Percentiles rank a stretch among this genome's conserved stretches.
Conservation (phyloP, 2,329 filamentous ascomycete species). For the Talaromyces verruculosus region DNA sequence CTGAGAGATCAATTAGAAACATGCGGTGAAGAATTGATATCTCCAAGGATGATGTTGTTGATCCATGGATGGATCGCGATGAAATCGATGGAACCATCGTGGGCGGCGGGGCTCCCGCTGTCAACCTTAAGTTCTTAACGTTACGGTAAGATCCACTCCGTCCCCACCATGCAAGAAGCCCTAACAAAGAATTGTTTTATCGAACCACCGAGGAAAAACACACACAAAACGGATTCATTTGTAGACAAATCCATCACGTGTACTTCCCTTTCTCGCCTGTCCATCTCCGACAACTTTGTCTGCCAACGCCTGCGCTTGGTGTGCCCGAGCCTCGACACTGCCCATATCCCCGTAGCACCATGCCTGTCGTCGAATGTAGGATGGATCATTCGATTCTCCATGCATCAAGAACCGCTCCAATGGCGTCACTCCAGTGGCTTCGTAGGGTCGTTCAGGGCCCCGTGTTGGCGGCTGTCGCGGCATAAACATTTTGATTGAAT, state of each 20-base stretch:
- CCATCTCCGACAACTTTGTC: conserved; percentile 7
- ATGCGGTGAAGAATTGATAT: background rate
- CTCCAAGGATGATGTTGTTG: background rate
- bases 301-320: conserved; percentile 22
- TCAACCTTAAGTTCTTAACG: background rate
- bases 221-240: background rate
- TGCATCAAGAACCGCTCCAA: conserved; percentile 30
- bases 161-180: background rate
- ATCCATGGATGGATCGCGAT: background rate
- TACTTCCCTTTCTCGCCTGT: conserved; percentile 7
- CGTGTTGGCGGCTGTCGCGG: conserved; percentile 12
- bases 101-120: background rate
- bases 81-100: background rate
- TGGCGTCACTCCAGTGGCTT: conserved; percentile 23
- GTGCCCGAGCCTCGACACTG: conserved; percentile 22
- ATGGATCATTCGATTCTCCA: conserved; percentile 26
- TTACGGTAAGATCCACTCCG: background rate
- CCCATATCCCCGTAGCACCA: conserved; percentile 24
- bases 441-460: background rate
- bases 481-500: conserved; percentile 17
- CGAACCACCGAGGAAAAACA: background rate
- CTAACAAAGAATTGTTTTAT: background rate
- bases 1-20: background rate
- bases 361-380: conserved; percentile 23
- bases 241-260: background rate